Base-by-base conservation (phyloP, 768 basidiomycete genomes). In the Antrodiella citrinella region DNA sequence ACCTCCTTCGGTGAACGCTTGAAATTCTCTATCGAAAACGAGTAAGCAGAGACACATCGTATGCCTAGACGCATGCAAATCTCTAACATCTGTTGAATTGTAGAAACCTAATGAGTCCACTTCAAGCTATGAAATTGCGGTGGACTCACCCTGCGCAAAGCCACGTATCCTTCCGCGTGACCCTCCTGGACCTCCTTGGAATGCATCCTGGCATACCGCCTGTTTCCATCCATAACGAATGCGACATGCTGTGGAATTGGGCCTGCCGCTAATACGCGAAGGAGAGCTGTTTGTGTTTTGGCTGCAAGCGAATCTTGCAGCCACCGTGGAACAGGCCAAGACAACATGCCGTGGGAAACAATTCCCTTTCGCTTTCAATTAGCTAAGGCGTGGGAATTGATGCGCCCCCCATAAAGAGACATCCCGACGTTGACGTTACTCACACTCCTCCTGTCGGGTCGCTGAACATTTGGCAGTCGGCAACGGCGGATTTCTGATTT, bases 1-100 rank as follows among this genome's bases (percentile, higher is more conserved):
- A 99, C 91, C 64, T 99, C 96, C 3, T 84, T 84, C 48, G 78
- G 71, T 0, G 86, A 76, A 19, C 96, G 78, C 54, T 89, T 89
- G 70, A 98, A 98, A 69, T 98, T 99, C 59, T 98, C 95, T 53
- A 98, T 92, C 1, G 93, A 80, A 67, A 99, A 99, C n/a, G 92
- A 91, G 59, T 95, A 99, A n/a, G 86, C 89, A 2, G 91, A 84
- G 21, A 98, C 92, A 52, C 86, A 91, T 52, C 71, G 75, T 44
- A 99, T 75, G 11, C 81, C 70, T n/a, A 99, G 75, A 1, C 76
- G 72, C 19, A 95, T 69, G 59, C 94, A 94, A 23, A 93, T 74
- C 64, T 93, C 90, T 15, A 98, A 70, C 49, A 91, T 75, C 94
- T 97, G 55, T 24, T 43, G 41, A 18, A 12, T 7, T 35, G 30